These are phyloP conservation scores for Austroboletus rostrupii DNA, from an alignment of 1,284 basidiomycete species.

Conservation along the genomic window DNA sequence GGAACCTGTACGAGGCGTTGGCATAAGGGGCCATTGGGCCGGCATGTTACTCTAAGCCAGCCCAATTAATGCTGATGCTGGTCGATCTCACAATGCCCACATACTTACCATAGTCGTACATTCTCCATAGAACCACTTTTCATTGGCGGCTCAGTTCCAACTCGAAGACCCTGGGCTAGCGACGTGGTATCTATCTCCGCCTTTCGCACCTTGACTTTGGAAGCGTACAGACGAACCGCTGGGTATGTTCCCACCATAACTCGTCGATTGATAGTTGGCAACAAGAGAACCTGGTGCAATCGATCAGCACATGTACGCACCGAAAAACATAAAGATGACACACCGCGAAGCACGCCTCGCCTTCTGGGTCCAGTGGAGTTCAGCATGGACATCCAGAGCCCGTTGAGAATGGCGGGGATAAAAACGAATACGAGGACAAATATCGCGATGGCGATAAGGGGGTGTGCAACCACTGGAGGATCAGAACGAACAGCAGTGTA, in stretches of 20 bases:
- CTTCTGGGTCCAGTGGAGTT: not conserved
- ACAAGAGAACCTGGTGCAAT: constrained; percentile 8
- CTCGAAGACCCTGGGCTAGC: not conserved
- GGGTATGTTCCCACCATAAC: constrained; percentile 15
- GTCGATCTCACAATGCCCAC: too few species aligned
- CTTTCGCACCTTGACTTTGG: constrained; percentile 11
- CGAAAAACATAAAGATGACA: not conserved
- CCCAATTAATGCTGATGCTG: too few species aligned
- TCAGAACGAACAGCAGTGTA: too few species aligned
- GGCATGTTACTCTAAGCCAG: too few species aligned
- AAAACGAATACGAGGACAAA: constrained; percentile 12
- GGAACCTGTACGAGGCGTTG: too few species aligned
- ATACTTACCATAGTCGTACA: too few species aligned
- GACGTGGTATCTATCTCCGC: constrained; percentile 4
- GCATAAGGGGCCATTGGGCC: too few species aligned
- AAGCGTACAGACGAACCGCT: constrained; percentile 8
- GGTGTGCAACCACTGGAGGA: constrained; percentile 14
- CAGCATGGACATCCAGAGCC: not conserved
- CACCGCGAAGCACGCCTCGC: constrained; percentile 13
- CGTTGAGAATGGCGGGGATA: constrained; percentile 1
- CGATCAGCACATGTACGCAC: not conserved
- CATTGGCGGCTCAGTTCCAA: too few species aligned
- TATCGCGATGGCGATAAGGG: constrained; percentile 9
- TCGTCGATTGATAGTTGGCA: constrained; percentile 22
- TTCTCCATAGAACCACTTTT: too few species aligned